A percentile compares a stretch with the other conserved stretches of the same genome.
Conservation (phyloP, 2,329 filamentous ascomycete genomes). For the Arthrobotrys conoides region DNA sequence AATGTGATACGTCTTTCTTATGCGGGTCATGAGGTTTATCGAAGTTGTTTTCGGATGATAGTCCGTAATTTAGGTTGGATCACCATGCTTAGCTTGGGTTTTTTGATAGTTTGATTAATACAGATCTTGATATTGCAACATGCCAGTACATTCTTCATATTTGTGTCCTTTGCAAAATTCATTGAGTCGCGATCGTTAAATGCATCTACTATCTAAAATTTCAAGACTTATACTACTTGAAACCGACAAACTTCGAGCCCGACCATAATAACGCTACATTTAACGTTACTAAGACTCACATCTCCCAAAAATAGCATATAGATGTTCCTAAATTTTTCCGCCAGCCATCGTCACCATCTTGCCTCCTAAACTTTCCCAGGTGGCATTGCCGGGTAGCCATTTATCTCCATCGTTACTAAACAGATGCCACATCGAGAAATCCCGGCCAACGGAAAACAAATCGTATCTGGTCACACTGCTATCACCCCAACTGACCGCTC, state of each 20-base stretch:
- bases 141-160: too few species aligned
- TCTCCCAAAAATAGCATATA: too few species aligned
- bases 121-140: too few species aligned
- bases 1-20: too few species aligned
- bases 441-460: background rate
- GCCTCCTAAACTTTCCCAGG: conserved; percentile 17
- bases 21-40: background rate
- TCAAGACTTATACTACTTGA: too few species aligned
- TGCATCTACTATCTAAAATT: too few species aligned
- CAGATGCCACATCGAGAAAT: conserved; percentile 18
- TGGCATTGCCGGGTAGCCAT: background rate
- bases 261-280: too few species aligned
- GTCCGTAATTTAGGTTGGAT: background rate
- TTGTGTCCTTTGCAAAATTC: too few species aligned
- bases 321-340: conserved; percentile 20
- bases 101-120: background rate
- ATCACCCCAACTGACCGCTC: conserved; percentile 22
- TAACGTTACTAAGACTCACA: too few species aligned
- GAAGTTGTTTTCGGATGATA: background rate
- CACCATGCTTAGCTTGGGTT: too few species aligned
- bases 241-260: too few species aligned
- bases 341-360: conserved; percentile 5
- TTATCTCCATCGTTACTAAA: conserved; percentile 25
- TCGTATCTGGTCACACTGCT: conserved; percentile 13
- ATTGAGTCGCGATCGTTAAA: too few species aligned